phyloP scores from a whole-genome alignment of 1,284 basidiomycete species.

The Athelia psychrophila region DNA sequence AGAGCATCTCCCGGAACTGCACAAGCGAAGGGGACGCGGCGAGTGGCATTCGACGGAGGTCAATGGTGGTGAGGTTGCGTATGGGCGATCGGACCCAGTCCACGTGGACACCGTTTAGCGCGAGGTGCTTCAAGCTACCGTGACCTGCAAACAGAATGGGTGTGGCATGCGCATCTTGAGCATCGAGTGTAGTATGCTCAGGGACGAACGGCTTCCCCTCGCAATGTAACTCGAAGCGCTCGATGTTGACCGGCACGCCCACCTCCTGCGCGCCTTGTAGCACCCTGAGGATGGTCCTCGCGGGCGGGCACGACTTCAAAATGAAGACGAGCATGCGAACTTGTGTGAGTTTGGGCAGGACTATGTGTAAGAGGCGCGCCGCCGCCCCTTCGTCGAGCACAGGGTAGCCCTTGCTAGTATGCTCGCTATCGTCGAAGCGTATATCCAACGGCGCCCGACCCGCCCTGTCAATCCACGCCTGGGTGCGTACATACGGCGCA shows the following conservation, averaged over 20 bases:
- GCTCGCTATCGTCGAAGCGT: constrained; percentile 33
- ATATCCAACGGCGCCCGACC: constrained; percentile 50
- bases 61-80: constrained; percentile 52
- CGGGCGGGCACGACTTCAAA: constrained; percentile 48
- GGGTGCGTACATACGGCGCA: constrained; percentile 45
- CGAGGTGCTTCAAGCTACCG: constrained; percentile 40
- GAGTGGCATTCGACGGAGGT: constrained; percentile 55
- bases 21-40: constrained; percentile 42
- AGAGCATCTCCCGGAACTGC: constrained; percentile 51
- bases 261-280: constrained; percentile 33
- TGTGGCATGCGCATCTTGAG: constrained; percentile 24
- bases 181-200: constrained; percentile 29
- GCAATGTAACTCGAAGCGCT: constrained; percentile 60
- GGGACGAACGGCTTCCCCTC: constrained; percentile 40
- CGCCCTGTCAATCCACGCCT: constrained; percentile 52
- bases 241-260: constrained; percentile 36
- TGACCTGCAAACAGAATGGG: constrained; percentile 46
- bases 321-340: constrained; percentile 56
- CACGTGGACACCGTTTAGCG: constrained; percentile 52
- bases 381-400: constrained; percentile 39
- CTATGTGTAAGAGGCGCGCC: constrained; percentile 37
- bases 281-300: constrained; percentile 44
- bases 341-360: constrained; percentile 46
- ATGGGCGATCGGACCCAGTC: constrained; percentile 49
- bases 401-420: constrained; percentile 15